These are phyloP conservation scores for Hypoxylon subgilvum DNA, from an alignment of 495 filamentous ascomycete genomes.

Conservation along the genomic window DNA sequence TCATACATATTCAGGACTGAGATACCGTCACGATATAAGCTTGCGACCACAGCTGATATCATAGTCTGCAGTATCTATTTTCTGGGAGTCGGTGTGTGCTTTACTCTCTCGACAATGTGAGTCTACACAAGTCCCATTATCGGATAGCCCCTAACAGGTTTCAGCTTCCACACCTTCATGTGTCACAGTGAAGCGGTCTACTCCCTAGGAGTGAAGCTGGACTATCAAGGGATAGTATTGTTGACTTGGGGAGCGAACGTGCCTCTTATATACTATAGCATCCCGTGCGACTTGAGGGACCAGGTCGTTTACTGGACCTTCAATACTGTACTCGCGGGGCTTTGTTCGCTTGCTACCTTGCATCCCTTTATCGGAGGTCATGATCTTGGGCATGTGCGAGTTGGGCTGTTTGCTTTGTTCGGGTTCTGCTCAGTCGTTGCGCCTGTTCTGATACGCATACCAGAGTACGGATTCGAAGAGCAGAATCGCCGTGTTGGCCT, in stretches of 20 bases:
- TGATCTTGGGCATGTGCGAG: slow-evolving; percentile 45
- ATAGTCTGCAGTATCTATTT: slow-evolving; percentile 56
- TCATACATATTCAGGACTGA: slow-evolving; percentile 45
- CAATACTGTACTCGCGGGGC: slow-evolving; percentile 40
- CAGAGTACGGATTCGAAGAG: slow-evolving; percentile 44
- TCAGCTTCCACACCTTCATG: slow-evolving; percentile 56
- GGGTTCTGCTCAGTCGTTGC: slow-evolving; percentile 49
- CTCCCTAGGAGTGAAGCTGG: slow-evolving; percentile 51
- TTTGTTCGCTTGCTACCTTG: slow-evolving; percentile 47
- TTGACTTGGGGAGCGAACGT: slow-evolving; percentile 61
- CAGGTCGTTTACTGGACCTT: slow-evolving; percentile 48
- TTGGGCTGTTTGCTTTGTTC: slow-evolving; percentile 50
- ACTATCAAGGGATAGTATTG: slow-evolving; percentile 59
- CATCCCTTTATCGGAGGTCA: slow-evolving; percentile 46
- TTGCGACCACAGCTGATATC: slow-evolving; percentile 47
- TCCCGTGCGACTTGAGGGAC: slow-evolving; percentile 47
- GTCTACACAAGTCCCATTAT: not conserved
- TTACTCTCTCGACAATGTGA: slow-evolving; percentile 55
- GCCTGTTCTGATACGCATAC: slow-evolving; percentile 51
- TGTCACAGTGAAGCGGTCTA: slow-evolving; percentile 53
- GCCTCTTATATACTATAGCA: slow-evolving; percentile 59
- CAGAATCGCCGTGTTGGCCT: slow-evolving; percentile 53
- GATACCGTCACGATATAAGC: slow-evolving; percentile 40
- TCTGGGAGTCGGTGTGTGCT: slow-evolving; percentile 58
- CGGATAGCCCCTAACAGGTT: slow-evolving; percentile 10